Base-by-base conservation (phyloP, 2,329 filamentous ascomycete genomes). In the Pseudocercospora musae region DNA sequence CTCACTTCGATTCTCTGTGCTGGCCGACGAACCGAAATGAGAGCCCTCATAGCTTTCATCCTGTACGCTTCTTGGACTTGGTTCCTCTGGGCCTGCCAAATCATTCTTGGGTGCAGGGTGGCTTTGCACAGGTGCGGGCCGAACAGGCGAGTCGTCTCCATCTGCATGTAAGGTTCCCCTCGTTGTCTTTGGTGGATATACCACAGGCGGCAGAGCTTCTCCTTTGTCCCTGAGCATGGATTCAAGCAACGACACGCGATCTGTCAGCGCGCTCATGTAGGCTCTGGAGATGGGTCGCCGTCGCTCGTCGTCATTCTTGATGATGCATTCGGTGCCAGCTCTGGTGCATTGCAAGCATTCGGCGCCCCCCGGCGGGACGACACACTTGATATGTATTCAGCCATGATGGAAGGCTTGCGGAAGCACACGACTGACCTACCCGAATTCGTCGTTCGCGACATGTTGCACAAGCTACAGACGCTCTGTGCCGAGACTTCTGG, bases 261-360 rank as follows among this genome's bases (percentile, higher is more conserved):
- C 65, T n/a, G 67, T 68, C 58, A 71, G 62, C 9, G 69, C 66
- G 46, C 49, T 66, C 66, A 71, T 67, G 59, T 71, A 71, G 10
- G 69, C 69, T 48, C 69, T 48, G 0, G 68, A 70, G 8, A 71
- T 68, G 2, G 69, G 69, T 33, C 64, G 54, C 18, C 69, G 53
- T 42, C 69, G 59, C 57, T 71, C 69, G 46, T 71, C 69, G 44
- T 71, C 69, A 29, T 70, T 68, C 56, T 68, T 69, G 55, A 71
- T 71, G n/a, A 71, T 52, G 52, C 69, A 71, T 29, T 68, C 62
- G 13, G 66, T 61, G 10, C 62, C 64, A 15, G 64, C 63, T 42
- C 69, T 59, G 40, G 64, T 65, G 62, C 69, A 71, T 52, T 71
- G 69, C n/a, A 62, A 37, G 58, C 69, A 71, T 40, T 65, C 58